Evolutionary conservation across 2,329 filamentous ascomycete genomes (phyloP).

Genomic region (Colletotrichum sp.): DNA sequence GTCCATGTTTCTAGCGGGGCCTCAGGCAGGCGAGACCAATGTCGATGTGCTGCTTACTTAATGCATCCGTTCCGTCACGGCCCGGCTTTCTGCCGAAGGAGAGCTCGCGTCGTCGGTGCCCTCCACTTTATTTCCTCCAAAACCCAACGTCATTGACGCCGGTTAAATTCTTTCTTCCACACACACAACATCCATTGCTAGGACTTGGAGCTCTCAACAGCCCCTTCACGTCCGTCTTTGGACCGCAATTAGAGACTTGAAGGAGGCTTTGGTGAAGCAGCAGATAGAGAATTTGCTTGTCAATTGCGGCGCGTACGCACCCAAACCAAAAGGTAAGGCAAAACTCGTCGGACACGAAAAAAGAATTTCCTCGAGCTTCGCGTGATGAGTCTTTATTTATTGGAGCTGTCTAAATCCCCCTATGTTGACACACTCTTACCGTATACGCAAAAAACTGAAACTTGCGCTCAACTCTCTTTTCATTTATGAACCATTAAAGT

Average conservation of each 20-base stretch:
- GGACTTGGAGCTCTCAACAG: slow-evolving; percentile 3
- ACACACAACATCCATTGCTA: neutral
- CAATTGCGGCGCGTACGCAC: neutral
- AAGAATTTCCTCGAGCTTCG: neutral
- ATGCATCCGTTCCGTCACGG: neutral
- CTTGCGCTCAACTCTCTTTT: slow-evolving; percentile 25
- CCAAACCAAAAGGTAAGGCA: slow-evolving; percentile 4
- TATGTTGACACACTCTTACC: slow-evolving; percentile 64
- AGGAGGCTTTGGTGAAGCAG: neutral
- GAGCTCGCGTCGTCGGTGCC: neutral
- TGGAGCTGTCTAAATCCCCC: slow-evolving; percentile 77
- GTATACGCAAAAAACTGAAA: slow-evolving; percentile 60
- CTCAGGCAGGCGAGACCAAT: neutral
- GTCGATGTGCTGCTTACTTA: neutral
- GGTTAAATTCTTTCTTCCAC: neutral
- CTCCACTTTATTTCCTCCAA: neutral
- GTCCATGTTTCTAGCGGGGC: neutral
- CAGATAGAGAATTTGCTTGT: neutral
- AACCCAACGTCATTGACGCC: slow-evolving; percentile 11
- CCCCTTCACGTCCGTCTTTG: neutral
- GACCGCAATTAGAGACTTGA: neutral
- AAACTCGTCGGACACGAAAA: neutral
- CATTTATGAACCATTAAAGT: neutral
- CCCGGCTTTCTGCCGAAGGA: slow-evolving; percentile 6
- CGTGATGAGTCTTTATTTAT: slow-evolving; percentile 61